phyloP scores from a whole-genome alignment of 177 flowering plant genomes.

The Vitis hybrid region DNA sequence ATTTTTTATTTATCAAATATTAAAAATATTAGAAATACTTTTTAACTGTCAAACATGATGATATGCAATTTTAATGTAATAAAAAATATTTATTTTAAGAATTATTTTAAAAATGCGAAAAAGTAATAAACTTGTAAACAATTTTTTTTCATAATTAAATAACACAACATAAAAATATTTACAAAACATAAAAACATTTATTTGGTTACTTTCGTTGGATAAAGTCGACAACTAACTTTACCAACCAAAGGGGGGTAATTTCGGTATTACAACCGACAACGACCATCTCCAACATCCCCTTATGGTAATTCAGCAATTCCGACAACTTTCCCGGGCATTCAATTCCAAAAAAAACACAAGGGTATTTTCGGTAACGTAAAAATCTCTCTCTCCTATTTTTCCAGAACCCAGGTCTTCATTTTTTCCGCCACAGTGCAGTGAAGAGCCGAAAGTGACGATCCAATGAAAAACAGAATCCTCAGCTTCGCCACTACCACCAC shows the following conservation, averaged over 20 bases:
- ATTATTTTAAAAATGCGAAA: too few relatives aligned
- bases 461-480: slow-evolving; percentile 17
- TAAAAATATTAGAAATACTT: too few relatives aligned
- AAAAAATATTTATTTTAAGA: too few relatives aligned
- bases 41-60: too few relatives aligned
- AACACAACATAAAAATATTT: too few relatives aligned
- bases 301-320: neutral
- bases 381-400: neutral
- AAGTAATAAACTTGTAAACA: too few relatives aligned
- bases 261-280: neutral
- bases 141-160: too few relatives aligned
- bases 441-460: slow-evolving; percentile 32
- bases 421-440: slow-evolving; percentile 20
- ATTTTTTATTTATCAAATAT: too few relatives aligned
- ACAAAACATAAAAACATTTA: too few relatives aligned
- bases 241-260: neutral
- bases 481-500: neutral
- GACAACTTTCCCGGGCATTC: neutral
- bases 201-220: too few relatives aligned
- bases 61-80: too few relatives aligned
- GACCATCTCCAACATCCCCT: neutral
- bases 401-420: neutral
- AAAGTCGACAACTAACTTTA: neutral
- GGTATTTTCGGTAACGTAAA: neutral
- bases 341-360: neutral